phyloP scores from a whole-genome alignment of 1,284 basidiomycete species.

The Mycosarcoma maydis region DNA sequence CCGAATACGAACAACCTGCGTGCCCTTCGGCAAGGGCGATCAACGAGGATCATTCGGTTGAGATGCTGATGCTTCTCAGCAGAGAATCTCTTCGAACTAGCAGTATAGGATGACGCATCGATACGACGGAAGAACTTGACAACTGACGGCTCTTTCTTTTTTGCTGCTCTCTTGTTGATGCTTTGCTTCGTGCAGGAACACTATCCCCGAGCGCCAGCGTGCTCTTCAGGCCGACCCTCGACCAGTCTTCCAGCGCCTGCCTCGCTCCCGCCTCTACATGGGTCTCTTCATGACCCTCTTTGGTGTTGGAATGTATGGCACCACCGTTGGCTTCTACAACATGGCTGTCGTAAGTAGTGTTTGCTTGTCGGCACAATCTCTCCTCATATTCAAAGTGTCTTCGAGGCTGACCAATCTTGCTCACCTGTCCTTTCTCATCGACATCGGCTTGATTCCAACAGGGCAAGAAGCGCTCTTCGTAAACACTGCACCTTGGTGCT shows the following conservation, averaged over 20 bases:
- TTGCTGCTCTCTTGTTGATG: background rate
- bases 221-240: constrained; percentile 59
- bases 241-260: constrained; percentile 60
- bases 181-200: constrained; percentile 44
- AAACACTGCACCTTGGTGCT: background rate
- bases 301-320: constrained; percentile 60
- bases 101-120: too few relatives aligned
- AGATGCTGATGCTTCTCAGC: too few relatives aligned
- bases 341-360: constrained; percentile 54
- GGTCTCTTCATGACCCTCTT: constrained; percentile 62
- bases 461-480: constrained; percentile 47
- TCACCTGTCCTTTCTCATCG: too few relatives aligned
- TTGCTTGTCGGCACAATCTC: background rate
- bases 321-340: constrained; percentile 59
- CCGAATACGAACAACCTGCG: too few relatives aligned
- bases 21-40: too few relatives aligned
- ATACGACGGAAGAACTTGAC: background rate
- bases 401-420: constrained; percentile 5
- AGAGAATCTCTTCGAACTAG: too few relatives aligned
- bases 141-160: constrained; percentile 7
- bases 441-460: too few relatives aligned
- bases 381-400: background rate
- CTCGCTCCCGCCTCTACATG: constrained; percentile 59
- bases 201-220: constrained; percentile 58
- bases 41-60: too few relatives aligned